Evolutionary conservation across 345 rosid genomes (phyloP).

Genomic region (Arabidopsis arenosa): DNA sequence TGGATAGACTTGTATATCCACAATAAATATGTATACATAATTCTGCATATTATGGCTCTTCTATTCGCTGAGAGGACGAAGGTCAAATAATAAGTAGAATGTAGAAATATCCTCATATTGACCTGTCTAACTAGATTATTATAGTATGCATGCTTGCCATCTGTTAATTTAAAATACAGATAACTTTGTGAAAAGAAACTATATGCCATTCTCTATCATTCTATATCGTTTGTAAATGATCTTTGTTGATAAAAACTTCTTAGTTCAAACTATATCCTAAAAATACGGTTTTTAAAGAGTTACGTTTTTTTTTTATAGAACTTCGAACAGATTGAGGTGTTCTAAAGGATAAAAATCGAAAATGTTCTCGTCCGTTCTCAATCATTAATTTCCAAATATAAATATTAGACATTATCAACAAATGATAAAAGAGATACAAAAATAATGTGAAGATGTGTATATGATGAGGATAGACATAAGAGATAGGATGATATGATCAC

Average conservation of each 20-base stretch:
- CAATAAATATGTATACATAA: not conserved
- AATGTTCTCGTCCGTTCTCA: constrained; percentile 4
- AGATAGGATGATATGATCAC: constrained; percentile 40
- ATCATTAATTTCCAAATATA: not conserved
- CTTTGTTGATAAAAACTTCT: not conserved
- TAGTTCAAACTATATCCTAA: too few species aligned
- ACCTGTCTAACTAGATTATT: not conserved
- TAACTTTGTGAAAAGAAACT: not conserved
- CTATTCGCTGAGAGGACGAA: constrained; percentile 35
- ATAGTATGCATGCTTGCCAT: constrained; percentile 24
- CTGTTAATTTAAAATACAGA: constrained; percentile 1
- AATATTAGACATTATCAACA: constrained; percentile 3
- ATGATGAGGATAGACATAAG: constrained; percentile 37
- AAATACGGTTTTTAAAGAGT: too few species aligned
- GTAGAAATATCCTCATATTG: not conserved
- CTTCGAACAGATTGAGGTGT: not conserved
- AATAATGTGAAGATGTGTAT: constrained; percentile 7
- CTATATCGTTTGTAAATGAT: not conserved
- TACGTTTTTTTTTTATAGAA: too few species aligned
- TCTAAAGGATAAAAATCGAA: constrained; percentile 8
- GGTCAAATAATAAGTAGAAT: constrained; percentile 3
- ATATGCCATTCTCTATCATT: not conserved
- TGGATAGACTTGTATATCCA: constrained; percentile 30
- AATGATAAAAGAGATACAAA: constrained; percentile 3
- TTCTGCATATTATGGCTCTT: constrained; percentile 31